These are phyloP conservation scores for Berkeleyomyces rouxiae DNA, from an alignment of 2,329 filamentous ascomycete species.

Conservation along the genomic window DNA sequence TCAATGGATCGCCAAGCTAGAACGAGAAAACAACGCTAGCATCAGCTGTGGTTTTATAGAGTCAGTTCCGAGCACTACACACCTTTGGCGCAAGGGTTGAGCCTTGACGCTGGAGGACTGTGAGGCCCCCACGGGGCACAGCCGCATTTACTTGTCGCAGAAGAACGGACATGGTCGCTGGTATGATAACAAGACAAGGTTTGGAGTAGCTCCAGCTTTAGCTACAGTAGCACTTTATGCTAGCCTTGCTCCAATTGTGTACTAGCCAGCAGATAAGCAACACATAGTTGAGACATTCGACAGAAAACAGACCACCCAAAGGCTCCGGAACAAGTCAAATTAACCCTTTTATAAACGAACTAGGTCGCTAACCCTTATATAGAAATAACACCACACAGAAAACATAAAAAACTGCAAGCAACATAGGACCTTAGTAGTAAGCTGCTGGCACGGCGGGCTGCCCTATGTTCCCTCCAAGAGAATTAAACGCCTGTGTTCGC, in stretches of 20 bases:
- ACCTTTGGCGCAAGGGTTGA: conserved; percentile 15
- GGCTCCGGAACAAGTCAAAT: neutral
- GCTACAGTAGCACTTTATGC: neutral
- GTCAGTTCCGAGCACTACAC: neutral
- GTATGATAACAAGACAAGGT: neutral
- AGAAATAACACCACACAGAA: neutral
- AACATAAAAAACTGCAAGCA: neutral
- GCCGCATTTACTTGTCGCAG: neutral
- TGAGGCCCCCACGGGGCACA: neutral
- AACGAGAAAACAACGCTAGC: neutral
- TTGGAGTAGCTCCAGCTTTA: neutral
- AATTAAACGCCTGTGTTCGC: conserved; percentile 50
- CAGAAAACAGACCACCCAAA: neutral
- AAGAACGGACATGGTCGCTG: neutral
- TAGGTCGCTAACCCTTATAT: neutral
- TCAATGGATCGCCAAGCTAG: conserved; percentile 59
- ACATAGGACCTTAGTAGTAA: conserved; percentile 30
- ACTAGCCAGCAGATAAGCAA: neutral
- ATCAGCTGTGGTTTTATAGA: neutral
- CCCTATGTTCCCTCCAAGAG: conserved; percentile 28
- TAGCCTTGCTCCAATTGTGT: neutral
- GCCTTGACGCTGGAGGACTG: neutral
- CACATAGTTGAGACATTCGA: neutral
- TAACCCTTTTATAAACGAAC: neutral
- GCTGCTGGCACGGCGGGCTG: conserved; percentile 9